Percentiles rank a stretch among this genome's conserved stretches.
Conservation (phyloP, 1,284 basidiomycete species). For the Moesziomyces parantarcticus region DNA sequence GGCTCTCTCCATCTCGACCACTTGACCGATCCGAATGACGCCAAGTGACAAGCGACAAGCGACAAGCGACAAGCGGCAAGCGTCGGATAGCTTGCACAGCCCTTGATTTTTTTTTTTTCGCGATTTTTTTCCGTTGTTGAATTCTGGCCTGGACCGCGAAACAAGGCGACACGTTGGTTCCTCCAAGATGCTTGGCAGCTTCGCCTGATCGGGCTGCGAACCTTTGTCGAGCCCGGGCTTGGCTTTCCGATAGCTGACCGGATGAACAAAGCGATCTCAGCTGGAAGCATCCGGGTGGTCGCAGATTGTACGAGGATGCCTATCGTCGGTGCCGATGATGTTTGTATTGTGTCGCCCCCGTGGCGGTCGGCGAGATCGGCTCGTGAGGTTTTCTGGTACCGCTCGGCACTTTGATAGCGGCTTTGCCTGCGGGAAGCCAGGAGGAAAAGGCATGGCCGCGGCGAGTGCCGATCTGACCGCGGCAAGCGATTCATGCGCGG, state of each 20-base stretch:
- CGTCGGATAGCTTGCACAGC: background rate
- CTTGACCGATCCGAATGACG: background rate
- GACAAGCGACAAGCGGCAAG: too few relatives aligned
- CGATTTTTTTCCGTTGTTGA: background rate
- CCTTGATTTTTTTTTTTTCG: background rate
- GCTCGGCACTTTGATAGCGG: too few relatives aligned
- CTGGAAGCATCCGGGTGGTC: too few relatives aligned
- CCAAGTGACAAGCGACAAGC: too few relatives aligned
- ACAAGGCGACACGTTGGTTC: background rate
- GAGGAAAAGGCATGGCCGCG: background rate
- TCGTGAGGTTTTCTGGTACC: background rate
- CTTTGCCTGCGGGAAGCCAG: too few relatives aligned
- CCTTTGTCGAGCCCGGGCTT: background rate
- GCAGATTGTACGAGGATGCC: too few relatives aligned
- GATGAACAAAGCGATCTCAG: too few relatives aligned
- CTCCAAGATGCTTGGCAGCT: background rate
- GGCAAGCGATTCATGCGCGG: background rate
- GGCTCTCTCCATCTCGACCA: background rate
- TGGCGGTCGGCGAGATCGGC: background rate
- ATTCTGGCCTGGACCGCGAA: background rate
- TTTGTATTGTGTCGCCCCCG: background rate
- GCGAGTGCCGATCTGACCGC: background rate
- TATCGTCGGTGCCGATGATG: background rate
- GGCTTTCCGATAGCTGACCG: too few relatives aligned
- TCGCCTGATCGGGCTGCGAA: background rate